Evolutionary conservation across 257 asterid genomes (phyloP), one percentile per base, ranked within the genome.

Genomic region (Catharanthus roseus): DNA sequence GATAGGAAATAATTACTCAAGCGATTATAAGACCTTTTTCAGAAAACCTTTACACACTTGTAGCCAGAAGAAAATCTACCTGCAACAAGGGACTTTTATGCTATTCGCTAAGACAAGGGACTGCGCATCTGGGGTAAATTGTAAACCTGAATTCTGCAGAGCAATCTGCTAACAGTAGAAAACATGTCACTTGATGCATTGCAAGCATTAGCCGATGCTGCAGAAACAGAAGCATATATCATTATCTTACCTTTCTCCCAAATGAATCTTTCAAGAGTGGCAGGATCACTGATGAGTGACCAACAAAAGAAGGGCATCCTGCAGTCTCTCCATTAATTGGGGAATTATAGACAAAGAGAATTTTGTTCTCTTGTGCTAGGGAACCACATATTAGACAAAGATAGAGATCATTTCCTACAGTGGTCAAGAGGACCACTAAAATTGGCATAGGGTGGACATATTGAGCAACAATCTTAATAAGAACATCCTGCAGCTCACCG

Each of bases 221-320:
- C 56, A 67, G 67, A n/a, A 57, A 81, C 54, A 33, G 38, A 74
- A 61, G 57, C 51, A 63, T 12, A 51, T 67, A 60, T 31, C 19
- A 57, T 70, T 73, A 80, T 80, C 96, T 81, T 86, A 95, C 99
- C 75, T 89, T 84, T 82, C 88, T 81, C 68, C 88, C 87, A 76
- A 72, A 73, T 71, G 70, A 76, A 79, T 79, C 79, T 65, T 68
- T 76, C 63, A 85, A 68, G 80, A 61, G 71, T 68, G 84, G 86
- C 62, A 83, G 73, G 67, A 81, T 73, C 75, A 87, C 69, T 74
- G 93, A 84, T 63, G 75, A 77, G 56, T 91, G 83, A 58, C 99
- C 95, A 80, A 86, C 80, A 76, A 91, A 82, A 76, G 87, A 83
- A 81, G 99, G 96, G 80, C 78, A 73, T 28, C 97, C 95, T 72